A percentile compares a stretch with the other conserved stretches of the same genome.
These are phyloP conservation scores for Hericium alpestre DNA, from an alignment of 768 basidiomycete species.

Conservation along the genomic window DNA sequence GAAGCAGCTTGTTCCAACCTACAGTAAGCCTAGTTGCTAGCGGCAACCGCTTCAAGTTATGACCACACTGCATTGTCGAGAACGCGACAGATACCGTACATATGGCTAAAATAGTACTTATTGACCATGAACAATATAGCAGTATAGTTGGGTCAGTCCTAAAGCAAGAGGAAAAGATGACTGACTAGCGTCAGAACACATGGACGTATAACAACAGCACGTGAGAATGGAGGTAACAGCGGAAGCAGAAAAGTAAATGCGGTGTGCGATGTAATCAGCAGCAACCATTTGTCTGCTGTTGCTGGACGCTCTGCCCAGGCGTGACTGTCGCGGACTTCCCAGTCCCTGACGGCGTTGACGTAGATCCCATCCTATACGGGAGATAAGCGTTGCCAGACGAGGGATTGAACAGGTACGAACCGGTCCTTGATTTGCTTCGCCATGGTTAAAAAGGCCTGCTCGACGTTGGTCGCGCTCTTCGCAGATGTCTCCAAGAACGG, in stretches of 20 bases:
- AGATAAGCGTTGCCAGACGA: neutral
- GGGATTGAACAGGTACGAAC: constrained; percentile 26
- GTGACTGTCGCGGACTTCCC: constrained; percentile 79
- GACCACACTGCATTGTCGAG: neutral
- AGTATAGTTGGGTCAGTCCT: no score
- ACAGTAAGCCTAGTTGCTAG: no score
- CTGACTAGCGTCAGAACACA: no score
- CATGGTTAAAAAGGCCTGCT: constrained; percentile 98
- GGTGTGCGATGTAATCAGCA: constrained; percentile 44
- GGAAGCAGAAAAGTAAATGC: neutral
- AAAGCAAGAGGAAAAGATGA: no score
- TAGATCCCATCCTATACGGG: constrained; percentile 66
- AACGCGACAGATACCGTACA: neutral
- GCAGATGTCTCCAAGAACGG: constrained; percentile 99
- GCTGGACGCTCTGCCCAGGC: constrained; percentile 74
- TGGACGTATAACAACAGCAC: no score
- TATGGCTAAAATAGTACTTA: neutral
- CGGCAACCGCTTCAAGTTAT: no score
- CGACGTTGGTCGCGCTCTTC: constrained; percentile 97
- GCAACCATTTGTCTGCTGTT: constrained; percentile 64
- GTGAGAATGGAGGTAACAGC: neutral
- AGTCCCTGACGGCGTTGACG: constrained; percentile 60
- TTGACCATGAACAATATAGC: no score
- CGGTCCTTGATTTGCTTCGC: constrained; percentile 94
- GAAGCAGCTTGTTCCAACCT: no score